A percentile compares a stretch with the other conserved stretches of the same genome.
phyloP scores from a whole-genome alignment of 257 asterid species.

The Solanum neorickii region DNA sequence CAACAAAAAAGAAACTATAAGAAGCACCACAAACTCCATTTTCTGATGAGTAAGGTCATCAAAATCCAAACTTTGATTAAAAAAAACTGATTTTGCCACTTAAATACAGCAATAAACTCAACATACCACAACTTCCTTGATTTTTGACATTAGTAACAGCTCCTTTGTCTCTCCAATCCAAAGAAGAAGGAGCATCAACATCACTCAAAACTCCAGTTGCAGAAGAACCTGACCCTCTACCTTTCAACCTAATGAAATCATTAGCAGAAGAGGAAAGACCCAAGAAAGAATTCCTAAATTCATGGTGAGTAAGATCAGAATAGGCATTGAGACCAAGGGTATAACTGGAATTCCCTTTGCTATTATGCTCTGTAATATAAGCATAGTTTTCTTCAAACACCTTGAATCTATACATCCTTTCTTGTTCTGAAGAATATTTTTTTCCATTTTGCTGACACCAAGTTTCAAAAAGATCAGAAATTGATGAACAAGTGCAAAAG shows the following conservation, averaged over 20 bases:
- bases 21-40: background rate
- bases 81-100: background rate
- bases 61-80: background rate
- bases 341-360: slow-evolving; percentile 41
- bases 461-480: slow-evolving; percentile 47
- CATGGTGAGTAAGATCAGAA: slow-evolving; percentile 84
- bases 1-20: background rate
- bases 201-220: slow-evolving; percentile 7
- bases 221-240: slow-evolving; percentile 9
- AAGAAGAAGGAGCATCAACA: slow-evolving; percentile 40
- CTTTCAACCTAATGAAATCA: slow-evolving; percentile 51
- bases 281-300: slow-evolving; percentile 59
- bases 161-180: slow-evolving; percentile 88
- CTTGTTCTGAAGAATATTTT: slow-evolving; percentile 58
- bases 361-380: slow-evolving; percentile 37
- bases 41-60: background rate
- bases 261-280: slow-evolving; percentile 48
- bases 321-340: slow-evolving; percentile 65
- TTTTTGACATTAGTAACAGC: slow-evolving; percentile 83
- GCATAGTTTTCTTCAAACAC: slow-evolving; percentile 58
- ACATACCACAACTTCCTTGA: slow-evolving; percentile 89
- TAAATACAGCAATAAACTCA: background rate
- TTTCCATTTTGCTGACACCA: slow-evolving; percentile 70
- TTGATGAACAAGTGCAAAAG: slow-evolving; percentile 27
- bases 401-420: slow-evolving; percentile 35